These are phyloP conservation scores for Panaeolus papilionaceus DNA, from an alignment of 768 basidiomycete species.

Conservation along the genomic window DNA sequence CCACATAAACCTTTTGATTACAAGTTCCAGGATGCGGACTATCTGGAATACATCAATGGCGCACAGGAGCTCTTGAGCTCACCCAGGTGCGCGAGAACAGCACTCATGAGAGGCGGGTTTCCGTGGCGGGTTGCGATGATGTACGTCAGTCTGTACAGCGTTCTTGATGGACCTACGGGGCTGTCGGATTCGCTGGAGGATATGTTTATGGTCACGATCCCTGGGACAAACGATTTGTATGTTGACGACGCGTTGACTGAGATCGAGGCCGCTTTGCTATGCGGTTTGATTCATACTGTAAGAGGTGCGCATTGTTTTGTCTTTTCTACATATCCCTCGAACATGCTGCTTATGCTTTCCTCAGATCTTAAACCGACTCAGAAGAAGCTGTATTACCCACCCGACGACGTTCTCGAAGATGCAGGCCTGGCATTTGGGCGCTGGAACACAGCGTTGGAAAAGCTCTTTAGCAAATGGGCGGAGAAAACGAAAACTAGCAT, in stretches of 20 bases:
- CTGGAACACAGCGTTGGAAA: neutral
- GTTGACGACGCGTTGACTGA: neutral
- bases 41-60: neutral
- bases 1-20: neutral
- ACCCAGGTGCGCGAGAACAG: neutral
- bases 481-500: neutral
- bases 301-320: neutral
- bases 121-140: conserved; percentile 7
- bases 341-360: neutral
- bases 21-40: neutral
- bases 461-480: neutral
- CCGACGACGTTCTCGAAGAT: neutral
- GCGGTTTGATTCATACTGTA: neutral
- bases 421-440: neutral
- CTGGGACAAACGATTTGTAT: neutral
- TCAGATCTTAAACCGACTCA: neutral
- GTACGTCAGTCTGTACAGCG: neutral
- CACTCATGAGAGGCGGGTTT: neutral
- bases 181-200: neutral
- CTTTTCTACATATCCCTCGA: neutral
- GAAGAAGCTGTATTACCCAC: conserved; percentile 3
- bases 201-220: neutral
- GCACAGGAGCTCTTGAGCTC: conserved; percentile 1
- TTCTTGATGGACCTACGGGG: neutral
- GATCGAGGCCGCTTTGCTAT: conserved; percentile 1